These are phyloP conservation scores for Russula compacta DNA, from an alignment of 768 basidiomycete species.

Conservation along the genomic window DNA sequence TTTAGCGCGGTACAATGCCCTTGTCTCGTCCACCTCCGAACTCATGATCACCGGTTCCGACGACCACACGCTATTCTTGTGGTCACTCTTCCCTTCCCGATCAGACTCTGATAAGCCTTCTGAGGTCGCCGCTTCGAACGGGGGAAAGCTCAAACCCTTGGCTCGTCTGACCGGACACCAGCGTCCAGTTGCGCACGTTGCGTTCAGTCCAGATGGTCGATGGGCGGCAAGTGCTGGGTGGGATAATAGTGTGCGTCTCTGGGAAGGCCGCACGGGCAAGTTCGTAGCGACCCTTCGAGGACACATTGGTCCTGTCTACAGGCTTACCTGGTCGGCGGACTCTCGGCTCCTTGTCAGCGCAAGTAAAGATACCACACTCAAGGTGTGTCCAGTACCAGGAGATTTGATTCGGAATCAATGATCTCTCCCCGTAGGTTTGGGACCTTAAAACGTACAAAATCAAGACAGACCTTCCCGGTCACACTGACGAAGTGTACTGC, in stretches of 20 bases:
- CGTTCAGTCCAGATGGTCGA: constrained; percentile 88
- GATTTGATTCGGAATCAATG: not conserved
- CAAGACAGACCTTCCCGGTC: constrained; percentile 87
- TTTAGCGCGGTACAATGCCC: constrained; percentile 63
- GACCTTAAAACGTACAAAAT: constrained; percentile 95
- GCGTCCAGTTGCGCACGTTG: constrained; percentile 87
- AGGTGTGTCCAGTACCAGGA: constrained; percentile 42
- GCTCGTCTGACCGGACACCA: constrained; percentile 90
- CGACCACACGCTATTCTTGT: constrained; percentile 96
- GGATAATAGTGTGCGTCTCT: constrained; percentile 84
- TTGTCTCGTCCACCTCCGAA: constrained; percentile 59
- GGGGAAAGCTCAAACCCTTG: constrained; percentile 54
- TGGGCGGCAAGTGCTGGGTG: constrained; percentile 88
- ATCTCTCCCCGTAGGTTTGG: constrained; percentile 65
- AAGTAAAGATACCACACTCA: constrained; percentile 92
- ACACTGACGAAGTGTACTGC: constrained; percentile 97
- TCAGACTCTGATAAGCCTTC: constrained; percentile 28
- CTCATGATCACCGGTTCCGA: constrained; percentile 92
- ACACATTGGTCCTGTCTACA: constrained; percentile 90
- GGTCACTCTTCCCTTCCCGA: constrained; percentile 64
- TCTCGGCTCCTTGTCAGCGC: constrained; percentile 87
- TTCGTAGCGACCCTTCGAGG: constrained; percentile 88
- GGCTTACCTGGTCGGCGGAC: constrained; percentile 93
- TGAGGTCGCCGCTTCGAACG: constrained; percentile 29
- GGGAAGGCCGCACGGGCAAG: constrained; percentile 80